Base-by-base conservation (phyloP, 345 rosid genomes). In the Raphanus raphanistrum region DNA sequence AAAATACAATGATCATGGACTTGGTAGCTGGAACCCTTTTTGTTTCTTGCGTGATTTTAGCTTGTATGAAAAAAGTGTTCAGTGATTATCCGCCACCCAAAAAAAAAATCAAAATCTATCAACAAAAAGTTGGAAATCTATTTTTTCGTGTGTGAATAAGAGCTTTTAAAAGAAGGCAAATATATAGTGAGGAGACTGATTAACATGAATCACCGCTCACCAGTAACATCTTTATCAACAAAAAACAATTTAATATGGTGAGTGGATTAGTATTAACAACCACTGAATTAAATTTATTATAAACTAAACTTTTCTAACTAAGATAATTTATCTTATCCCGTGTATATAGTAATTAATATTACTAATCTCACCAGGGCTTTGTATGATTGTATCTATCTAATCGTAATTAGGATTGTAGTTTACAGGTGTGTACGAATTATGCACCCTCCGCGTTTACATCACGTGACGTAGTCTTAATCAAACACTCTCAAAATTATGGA, bases 131-230 rank as follows among this genome's bases (percentile, higher is more conserved):
- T 21, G 21, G 21, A 21, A 21, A 21, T 61, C 8, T 16, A 29
- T 7, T 26, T 41, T 11, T 6, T 57, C 48, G n/a, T 63, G 50
- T 71, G 72, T 72, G 75, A 73, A 83, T 66, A 79, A 48, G 54
- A 54, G 77, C 69, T 81, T 73, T 80, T 68, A 62, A 77, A 55
- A 81, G 79, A 80, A 70, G 60, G 73, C 68, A 72, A 67, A 16
- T 10, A 27, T 27, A 74, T 61, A 69, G 68, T 61, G 82, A 79
- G 15, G 65, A 63, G 82, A 68, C 38, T 79, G 82, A 73, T 79
- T 61, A 79, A 68, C 70, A 79, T 68, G 74, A 73, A 73, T 79
- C 74, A 79, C 63, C 80, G 64, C 74, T 69, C 81, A 78, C 77
- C 77, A 78, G 80, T 72, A 52, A 50, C 74, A 63, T 79, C 79